phyloP scores from a whole-genome alignment of 768 basidiomycete genomes.

The Filobasidium floriforme region DNA sequence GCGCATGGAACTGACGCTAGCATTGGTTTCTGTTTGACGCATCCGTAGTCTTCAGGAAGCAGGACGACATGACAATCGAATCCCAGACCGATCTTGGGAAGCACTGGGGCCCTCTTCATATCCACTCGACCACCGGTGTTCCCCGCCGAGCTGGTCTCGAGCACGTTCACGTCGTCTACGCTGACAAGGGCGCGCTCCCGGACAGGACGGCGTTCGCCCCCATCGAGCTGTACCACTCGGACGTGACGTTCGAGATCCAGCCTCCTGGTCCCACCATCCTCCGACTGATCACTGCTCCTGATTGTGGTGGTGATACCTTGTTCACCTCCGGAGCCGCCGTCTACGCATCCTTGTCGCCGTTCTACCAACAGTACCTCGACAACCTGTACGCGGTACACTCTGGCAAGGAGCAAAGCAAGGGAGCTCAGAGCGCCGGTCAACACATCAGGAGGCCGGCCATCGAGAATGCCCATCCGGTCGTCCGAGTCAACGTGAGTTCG shows the following conservation, averaged over 20 bases:
- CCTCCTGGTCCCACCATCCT: slow-evolving; percentile 74
- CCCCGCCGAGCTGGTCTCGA: slow-evolving; percentile 57
- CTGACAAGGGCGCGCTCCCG: slow-evolving; percentile 41
- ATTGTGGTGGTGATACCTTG: slow-evolving; percentile 68
- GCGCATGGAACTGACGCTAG: not conserved
- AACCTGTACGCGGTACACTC: slow-evolving; percentile 67
- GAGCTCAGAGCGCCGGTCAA: slow-evolving; percentile 60
- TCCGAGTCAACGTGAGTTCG: slow-evolving; percentile 52
- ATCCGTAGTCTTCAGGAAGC: slow-evolving; percentile 41
- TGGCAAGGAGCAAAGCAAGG: slow-evolving; percentile 68
- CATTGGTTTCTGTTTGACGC: not conserved
- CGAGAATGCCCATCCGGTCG: slow-evolving; percentile 61
- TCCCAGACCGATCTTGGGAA: slow-evolving; percentile 36
- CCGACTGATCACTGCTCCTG: slow-evolving; percentile 63
- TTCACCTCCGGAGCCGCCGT: slow-evolving; percentile 78
- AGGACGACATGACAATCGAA: slow-evolving; percentile 36
- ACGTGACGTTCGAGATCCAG: slow-evolving; percentile 70
- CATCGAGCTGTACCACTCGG: slow-evolving; percentile 72
- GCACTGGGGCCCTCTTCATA: slow-evolving; percentile 53
- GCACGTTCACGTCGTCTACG: slow-evolving; percentile 45
- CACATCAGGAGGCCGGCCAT: slow-evolving; percentile 58
- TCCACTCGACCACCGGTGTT: slow-evolving; percentile 72
- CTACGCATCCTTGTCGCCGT: slow-evolving; percentile 72
- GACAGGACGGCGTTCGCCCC: slow-evolving; percentile 57
- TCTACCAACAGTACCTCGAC: slow-evolving; percentile 68